Evolutionary conservation across 1,284 basidiomycete genomes (phyloP), one percentile per base, ranked within the genome.

Genomic region (Apiotrichum brassicae): DNA sequence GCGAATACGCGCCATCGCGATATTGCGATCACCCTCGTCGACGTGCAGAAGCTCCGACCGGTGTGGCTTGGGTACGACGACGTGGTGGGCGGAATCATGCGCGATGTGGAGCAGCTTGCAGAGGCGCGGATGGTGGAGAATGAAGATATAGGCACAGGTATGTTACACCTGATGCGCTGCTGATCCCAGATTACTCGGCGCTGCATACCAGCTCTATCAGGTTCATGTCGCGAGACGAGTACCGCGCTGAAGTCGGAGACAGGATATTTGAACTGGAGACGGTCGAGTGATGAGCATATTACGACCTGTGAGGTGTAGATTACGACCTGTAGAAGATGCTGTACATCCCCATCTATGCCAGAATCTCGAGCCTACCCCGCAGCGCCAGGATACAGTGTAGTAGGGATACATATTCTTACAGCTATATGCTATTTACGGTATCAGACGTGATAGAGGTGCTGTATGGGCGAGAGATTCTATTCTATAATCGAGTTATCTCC

Each of bases 261-360:
- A 46, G 28, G 19, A 16, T 14, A 13, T 53, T 53, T 20, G 46
- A 25, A 11, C 42, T 53, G n/a, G 37, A 53, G 25, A 53, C 51
- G 6, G 26, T 43, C 14, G 51, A 48, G 37, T 53, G 22, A 38
- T n/a, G n/a, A n/a, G n/a, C n/a, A n/a, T n/a, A n/a, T n/a, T n/a
- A n/a, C n/a, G n/a, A n/a, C n/a, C n/a, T n/a, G n/a, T n/a, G n/a
- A n/a, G n/a, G n/a, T n/a, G n/a, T n/a, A n/a, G n/a, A n/a, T n/a
- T n/a, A n/a, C n/a, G n/a, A n/a, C n/a, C n/a, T n/a, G n/a, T n/a
- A n/a, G n/a, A n/a, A n/a, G n/a, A n/a, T n/a, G n/a, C n/a, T n/a
- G n/a, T n/a, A n/a, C n/a, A n/a, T n/a, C n/a, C n/a, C n/a, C n/a
- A n/a, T n/a, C n/a, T n/a, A n/a, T n/a, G n/a, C n/a, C n/a, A n/a